Evolutionary conservation across 2,329 filamentous ascomycete genomes (phyloP), one percentile per base, ranked within the genome.

Genomic region (Kalaharituber pfeilii): DNA sequence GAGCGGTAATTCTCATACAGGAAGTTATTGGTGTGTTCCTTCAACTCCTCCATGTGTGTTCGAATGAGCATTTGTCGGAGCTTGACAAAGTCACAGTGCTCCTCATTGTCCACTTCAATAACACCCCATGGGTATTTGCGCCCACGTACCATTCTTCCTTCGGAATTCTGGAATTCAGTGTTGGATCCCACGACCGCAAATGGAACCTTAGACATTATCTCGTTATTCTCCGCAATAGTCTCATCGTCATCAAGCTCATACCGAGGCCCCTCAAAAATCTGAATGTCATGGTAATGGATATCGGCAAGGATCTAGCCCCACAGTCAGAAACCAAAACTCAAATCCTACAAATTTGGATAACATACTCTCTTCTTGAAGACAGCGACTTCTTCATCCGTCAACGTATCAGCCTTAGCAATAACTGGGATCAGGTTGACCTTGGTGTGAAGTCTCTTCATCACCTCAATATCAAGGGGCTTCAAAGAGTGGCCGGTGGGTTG

Each of bases 1-100:
- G 89, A 95, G 72, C 91, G 84, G 82, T 98, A 98, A 79, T 96
- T 96, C 77, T 98, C 91, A 75, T 98, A 98, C 66, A 98, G 76
- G 62, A 77, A 79, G 75, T 98, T 98, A 81, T 96, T 98, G 71
- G 91, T 98, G 76, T 98, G 86, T 76, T 98, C 91, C 82, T 98
- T 98, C 75, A 98, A 86, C 75, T 98, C 91, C 71, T 98, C 91
- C 91, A 98, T 98, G 78, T 98, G 91, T 55, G 91, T 98, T 70
- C 91, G 85, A 75, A 98, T 96, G 64, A 98, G 81, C 91, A 98
- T 98, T 73, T 98, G 91, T 71, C 91, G 87, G 59, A 98, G 81
- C 81, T 98, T 98, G 72, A 96, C 91, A 64, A 98, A 98, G 73
- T 98, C 91, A 68, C 91, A 98, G 76, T 98, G 91, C 71, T 98